phyloP scores from a whole-genome alignment of 805 yeast genomes.

The Starmerella asiatica region DNA sequence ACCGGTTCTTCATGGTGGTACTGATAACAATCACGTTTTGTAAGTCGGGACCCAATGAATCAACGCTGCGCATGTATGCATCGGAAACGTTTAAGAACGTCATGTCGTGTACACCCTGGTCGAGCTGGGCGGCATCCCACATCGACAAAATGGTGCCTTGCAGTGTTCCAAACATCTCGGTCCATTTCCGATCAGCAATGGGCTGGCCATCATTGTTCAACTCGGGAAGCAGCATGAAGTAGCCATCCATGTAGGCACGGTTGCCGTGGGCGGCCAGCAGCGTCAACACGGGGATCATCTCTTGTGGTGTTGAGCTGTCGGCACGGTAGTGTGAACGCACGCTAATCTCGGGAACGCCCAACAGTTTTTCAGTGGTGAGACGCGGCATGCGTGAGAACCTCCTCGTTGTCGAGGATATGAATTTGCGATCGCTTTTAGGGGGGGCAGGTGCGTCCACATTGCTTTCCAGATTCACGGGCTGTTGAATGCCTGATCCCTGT shows the following conservation, averaged over 20 bases:
- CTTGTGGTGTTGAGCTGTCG: constrained; percentile 37
- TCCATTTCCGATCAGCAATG: constrained; percentile 65
- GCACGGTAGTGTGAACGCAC: background rate
- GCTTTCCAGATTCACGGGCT: constrained; percentile 1
- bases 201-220: constrained; percentile 71
- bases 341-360: background rate
- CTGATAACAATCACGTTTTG: constrained; percentile 75
- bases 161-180: constrained; percentile 81
- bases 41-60: constrained; percentile 48
- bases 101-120: constrained; percentile 53
- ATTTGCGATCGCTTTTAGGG: constrained; percentile 1
- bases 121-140: constrained; percentile 56
- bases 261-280: constrained; percentile 57
- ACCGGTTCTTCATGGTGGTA: constrained; percentile 83
- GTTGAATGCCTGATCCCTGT: constrained; percentile 5
- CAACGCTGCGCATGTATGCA: constrained; percentile 65
- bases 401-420: background rate
- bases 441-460: constrained; percentile 3
- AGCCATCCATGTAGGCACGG: constrained; percentile 48
- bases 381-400: background rate
- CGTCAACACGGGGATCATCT: constrained; percentile 58
- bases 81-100: constrained; percentile 84
- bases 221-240: constrained; percentile 32
- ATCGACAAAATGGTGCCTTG: constrained; percentile 84
- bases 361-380: background rate